A percentile compares a stretch with the other conserved stretches of the same genome.
phyloP scores from a whole-genome alignment of 305 asterid genomes.

The Plantago rigida region DNA sequence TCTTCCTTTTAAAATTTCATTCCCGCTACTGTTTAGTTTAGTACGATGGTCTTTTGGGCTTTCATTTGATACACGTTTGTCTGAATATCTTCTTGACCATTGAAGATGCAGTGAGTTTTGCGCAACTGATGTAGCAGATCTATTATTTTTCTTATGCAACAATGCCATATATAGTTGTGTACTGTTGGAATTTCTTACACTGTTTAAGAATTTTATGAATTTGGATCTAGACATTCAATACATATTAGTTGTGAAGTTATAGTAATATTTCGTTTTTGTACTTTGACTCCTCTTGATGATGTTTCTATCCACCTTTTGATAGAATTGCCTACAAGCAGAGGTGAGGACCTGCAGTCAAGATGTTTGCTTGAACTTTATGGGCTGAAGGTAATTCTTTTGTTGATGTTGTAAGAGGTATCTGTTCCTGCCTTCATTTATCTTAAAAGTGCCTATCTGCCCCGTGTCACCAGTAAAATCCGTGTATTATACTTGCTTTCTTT shows the following conservation, averaged over 20 bases:
- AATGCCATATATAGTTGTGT: not conserved
- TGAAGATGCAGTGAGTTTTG: too few species aligned
- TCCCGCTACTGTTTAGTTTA: too few species aligned
- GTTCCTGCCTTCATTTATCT: slow-evolving; percentile 6
- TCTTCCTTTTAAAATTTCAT: too few species aligned
- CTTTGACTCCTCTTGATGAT: slow-evolving; percentile 16
- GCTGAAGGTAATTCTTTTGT: slow-evolving; percentile 60
- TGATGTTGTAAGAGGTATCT: slow-evolving; percentile 9
- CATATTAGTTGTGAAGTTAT: slow-evolving; percentile 4
- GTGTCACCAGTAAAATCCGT: not conserved
- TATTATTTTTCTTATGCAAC: slow-evolving; percentile 4
- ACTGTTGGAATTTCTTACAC: not conserved
- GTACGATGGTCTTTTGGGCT: too few species aligned
- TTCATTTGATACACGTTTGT: too few species aligned
- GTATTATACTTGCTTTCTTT: slow-evolving; percentile 1
- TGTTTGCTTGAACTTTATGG: slow-evolving; percentile 97
- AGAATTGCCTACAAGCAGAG: slow-evolving; percentile 84
- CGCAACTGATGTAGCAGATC: not conserved
- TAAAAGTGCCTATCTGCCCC: not conserved
- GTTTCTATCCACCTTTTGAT: slow-evolving; percentile 25
- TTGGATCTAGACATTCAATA: not conserved
- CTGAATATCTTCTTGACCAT: too few species aligned
- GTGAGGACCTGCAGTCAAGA: slow-evolving; percentile 93
- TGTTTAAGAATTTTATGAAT: not conserved
- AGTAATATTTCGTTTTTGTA: slow-evolving; percentile 1